A percentile compares a stretch with the other conserved stretches of the same genome.
Evolutionary conservation across 108 stramenopile species (phyloP).

Genomic region (Cyclotella cryptica): DNA sequence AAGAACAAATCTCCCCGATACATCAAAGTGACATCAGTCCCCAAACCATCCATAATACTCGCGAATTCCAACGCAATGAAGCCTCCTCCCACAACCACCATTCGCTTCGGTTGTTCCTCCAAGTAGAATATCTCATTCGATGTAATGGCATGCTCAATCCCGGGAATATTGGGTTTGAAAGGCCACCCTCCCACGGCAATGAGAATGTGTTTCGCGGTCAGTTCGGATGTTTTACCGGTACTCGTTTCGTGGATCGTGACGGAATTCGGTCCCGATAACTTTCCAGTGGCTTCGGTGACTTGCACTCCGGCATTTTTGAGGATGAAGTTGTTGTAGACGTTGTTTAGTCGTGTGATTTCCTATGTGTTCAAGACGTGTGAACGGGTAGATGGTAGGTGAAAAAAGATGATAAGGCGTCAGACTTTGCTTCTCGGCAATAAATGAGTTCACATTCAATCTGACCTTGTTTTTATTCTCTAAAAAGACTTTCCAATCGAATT

Average conservation of each 20-base stretch:
- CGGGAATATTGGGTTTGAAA: constrained; percentile 72
- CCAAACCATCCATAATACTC: constrained; percentile 86
- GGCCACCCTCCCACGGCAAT: constrained; percentile 91
- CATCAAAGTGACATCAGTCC: constrained; percentile 85
- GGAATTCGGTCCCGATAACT: constrained; percentile 28
- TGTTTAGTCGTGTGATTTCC: constrained; percentile 72
- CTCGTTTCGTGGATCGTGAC: constrained; percentile 26
- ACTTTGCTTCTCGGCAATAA: background rate
- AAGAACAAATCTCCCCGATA: constrained; percentile 72
- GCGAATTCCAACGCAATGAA: constrained; percentile 95
- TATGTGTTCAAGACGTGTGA: constrained; percentile 5
- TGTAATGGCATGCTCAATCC: constrained; percentile 83
- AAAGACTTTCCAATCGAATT: constrained; percentile 70
- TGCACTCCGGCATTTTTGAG: constrained; percentile 54
- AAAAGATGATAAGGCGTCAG: background rate
- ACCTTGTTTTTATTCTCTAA: constrained; percentile 64
- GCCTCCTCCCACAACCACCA: constrained; percentile 91
- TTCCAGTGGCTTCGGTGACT: constrained; percentile 57
- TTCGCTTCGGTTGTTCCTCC: constrained; percentile 80
- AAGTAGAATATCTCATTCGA: constrained; percentile 89
- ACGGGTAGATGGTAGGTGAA: background rate
- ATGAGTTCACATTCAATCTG: too few species aligned
- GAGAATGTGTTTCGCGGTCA: constrained; percentile 79
- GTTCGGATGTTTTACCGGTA: constrained; percentile 43
- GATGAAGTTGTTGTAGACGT: constrained; percentile 63